Evolutionary conservation across 148 eudicot species (phyloP).

Genomic region (Euryodendron excelsum): DNA sequence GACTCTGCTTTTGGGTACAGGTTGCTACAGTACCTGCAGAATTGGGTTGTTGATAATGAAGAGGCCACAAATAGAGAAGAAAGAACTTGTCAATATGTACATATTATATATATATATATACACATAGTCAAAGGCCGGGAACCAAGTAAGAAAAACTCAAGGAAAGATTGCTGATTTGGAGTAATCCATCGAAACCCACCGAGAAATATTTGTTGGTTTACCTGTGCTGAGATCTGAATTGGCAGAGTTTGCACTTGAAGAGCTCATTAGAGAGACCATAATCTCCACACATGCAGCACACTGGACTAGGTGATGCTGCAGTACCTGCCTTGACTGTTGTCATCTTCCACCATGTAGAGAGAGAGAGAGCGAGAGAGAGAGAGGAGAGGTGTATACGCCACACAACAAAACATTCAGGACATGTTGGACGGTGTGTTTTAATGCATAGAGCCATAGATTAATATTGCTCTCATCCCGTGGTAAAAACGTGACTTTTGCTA

Average conservation of each 20-base stretch:
- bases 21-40: slow-evolving; percentile 74
- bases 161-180: background rate
- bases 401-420: background rate
- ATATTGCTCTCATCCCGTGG: no score
- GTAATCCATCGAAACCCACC: background rate
- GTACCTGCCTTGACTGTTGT: slow-evolving; percentile 8
- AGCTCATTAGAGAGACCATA: slow-evolving; percentile 59
- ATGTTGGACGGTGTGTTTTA: background rate
- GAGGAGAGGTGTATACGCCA: background rate
- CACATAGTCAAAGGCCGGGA: background rate
- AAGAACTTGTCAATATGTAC: background rate
- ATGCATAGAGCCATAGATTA: no score
- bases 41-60: background rate
- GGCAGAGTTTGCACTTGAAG: slow-evolving; percentile 71
- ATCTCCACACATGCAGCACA: slow-evolving; percentile 91
- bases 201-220: slow-evolving; percentile 9
- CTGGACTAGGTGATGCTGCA: slow-evolving; percentile 9
- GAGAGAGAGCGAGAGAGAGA: background rate
- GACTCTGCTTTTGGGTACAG: slow-evolving; percentile 68
- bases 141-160: background rate
- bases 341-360: slow-evolving; percentile 1
- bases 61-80: background rate
- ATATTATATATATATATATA: no score
- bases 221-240: slow-evolving; percentile 84
- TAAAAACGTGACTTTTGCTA: no score